Evolutionary conservation across 2,329 filamentous ascomycete species (phyloP), one percentile per base, ranked within the genome.

Genomic region (Penicillium hesseltinei): DNA sequence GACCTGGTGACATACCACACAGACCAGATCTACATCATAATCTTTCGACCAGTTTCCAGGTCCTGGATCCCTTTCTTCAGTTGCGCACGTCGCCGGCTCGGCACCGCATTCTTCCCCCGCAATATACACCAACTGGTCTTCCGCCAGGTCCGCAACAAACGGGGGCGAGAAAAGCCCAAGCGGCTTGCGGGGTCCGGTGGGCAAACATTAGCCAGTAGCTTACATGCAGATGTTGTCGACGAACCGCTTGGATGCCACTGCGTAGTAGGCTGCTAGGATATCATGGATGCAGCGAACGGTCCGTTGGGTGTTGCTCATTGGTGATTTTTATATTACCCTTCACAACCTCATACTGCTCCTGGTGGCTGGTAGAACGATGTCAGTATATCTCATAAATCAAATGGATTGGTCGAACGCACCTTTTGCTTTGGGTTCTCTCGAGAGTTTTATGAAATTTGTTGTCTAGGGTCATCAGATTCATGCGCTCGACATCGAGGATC

Each of bases 221-320:
- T 89, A 86, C 59, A 81, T 80, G 64, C 78, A 85, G 2, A 91
- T 70, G 3, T 77, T 81, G 62, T 90, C 87, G 2, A 88, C 79
- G 56, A 90, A 88, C 0, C 85, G 80, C 64, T 83, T 82, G 13
- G 76, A 77, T 0, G 85, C 78, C 1, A 88, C 81, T 27, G 83
- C 79, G 73, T 90, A 89, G 69, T 87, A 90, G 2, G 81, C 77
- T 29, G 78, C 69, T 0, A 90, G 74, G 0, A 82, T 81, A 55
- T 89, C 82, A 51, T 88, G 83, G 4, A 89, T 81, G 10, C 85
- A 79, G 35, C 82, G 75, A 1, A 62, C 45, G 0, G 63, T 64
- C 2, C 63, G 54, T 4, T 62, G 10, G 2, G 31, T 21, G 35
- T 66, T 70, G 42, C 7, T 27, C 6, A 27, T 27, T 27, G 25